phyloP scores from a whole-genome alignment of 495 filamentous ascomycete genomes.

The Penicillium dipodomyicola region DNA sequence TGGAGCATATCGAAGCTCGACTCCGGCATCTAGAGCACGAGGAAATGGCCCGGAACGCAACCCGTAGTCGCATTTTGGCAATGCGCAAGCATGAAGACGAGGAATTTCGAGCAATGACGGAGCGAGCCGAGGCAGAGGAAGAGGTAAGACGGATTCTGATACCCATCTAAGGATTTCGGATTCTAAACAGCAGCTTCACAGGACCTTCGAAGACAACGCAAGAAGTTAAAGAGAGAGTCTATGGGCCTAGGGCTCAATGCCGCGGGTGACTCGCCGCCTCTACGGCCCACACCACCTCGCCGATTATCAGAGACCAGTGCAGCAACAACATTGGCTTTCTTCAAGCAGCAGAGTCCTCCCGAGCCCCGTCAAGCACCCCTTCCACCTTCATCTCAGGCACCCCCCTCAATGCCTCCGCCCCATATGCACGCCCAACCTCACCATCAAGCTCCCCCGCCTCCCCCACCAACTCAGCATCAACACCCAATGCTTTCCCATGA shows the following conservation, averaged over 20 bases:
- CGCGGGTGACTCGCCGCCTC: conserved; percentile 41
- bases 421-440: conserved; percentile 29
- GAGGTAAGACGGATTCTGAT: conserved; percentile 36
- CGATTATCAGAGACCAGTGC: conserved; percentile 50
- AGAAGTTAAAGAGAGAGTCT: conserved; percentile 47
- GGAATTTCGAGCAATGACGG: conserved; percentile 48
- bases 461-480: conserved; percentile 21
- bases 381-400: conserved; percentile 32
- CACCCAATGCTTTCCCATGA: conserved; percentile 36
- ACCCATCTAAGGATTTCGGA: neutral
- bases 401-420: conserved; percentile 22
- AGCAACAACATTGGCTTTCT: conserved; percentile 51
- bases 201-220: conserved; percentile 49
- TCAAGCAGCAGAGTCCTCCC: conserved; percentile 50
- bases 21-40: conserved; percentile 49
- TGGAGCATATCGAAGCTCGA: conserved; percentile 47
- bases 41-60: conserved; percentile 45
- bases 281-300: conserved; percentile 44
- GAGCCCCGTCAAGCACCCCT: conserved; percentile 42
- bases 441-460: conserved; percentile 12
- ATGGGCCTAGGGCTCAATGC: conserved; percentile 44
- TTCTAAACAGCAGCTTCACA: conserved; percentile 17
- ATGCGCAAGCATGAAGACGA: conserved; percentile 51
- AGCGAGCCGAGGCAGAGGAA: conserved; percentile 47
- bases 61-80: conserved; percentile 43